phyloP scores from a whole-genome alignment of 192 early-diverging fungal genomes.

The Haplosporangium gracile region DNA sequence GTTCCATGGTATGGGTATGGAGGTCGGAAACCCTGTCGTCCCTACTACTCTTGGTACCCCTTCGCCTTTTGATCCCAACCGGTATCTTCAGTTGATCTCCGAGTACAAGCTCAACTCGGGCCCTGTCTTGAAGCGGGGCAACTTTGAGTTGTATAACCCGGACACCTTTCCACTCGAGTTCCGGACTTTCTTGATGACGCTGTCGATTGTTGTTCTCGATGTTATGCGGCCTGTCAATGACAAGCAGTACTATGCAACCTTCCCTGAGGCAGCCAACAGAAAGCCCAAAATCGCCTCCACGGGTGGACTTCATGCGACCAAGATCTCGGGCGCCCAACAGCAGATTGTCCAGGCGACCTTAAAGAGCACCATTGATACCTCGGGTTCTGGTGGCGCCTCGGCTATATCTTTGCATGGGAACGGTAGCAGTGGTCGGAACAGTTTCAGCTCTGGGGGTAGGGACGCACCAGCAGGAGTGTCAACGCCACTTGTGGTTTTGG shows the following conservation, averaged over 20 bases:
- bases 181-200: conserved; percentile 25
- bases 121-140: conserved; percentile 40
- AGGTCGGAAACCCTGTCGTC: conserved; percentile 1
- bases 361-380: neutral
- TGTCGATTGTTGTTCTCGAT: conserved; percentile 33
- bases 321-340: neutral
- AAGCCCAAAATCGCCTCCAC: neutral
- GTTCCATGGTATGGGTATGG: conserved; percentile 40
- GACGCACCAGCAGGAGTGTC: neutral
- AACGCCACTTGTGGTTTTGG: neutral
- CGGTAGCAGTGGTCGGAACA: neutral
- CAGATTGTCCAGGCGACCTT: neutral
- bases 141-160: conserved; percentile 48
- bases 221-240: conserved; percentile 41
- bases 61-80: conserved; percentile 36
- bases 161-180: conserved; percentile 51
- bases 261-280: conserved; percentile 5
- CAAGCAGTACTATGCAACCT: conserved; percentile 30
- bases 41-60: conserved; percentile 12
- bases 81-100: conserved; percentile 45
- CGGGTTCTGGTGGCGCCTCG: neutral
- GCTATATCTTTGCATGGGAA: neutral
- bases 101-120: conserved; percentile 48
- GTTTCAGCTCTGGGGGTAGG: neutral
- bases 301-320: conserved; percentile 19